Percentiles rank a stretch among this genome's conserved stretches.
Conservation (phyloP, 176 grass and related monocot genomes). For the Melocanna baccifera region DNA sequence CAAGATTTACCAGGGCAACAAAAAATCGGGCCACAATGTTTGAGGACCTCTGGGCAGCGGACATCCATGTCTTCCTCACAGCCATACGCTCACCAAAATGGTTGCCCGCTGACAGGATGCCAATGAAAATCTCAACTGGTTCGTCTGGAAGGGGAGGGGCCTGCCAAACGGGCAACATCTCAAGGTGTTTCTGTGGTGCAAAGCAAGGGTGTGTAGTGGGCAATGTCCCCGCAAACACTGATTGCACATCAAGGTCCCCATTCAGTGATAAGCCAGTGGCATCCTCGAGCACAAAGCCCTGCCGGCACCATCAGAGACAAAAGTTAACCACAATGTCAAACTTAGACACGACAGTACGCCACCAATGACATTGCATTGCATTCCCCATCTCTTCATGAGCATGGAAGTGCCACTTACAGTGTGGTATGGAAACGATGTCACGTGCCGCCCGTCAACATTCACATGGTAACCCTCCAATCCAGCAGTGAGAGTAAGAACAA, state of each 20-base stretch:
- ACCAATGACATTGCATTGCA: neutral
- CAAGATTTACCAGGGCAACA: constrained; percentile 82
- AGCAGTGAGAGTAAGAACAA: constrained; percentile 88
- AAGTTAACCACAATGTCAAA: neutral
- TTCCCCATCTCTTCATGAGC: neutral
- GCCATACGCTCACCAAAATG: constrained; percentile 99
- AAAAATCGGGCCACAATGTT: constrained; percentile 85
- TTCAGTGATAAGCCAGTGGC: constrained; percentile 91
- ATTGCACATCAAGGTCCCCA: constrained; percentile 82
- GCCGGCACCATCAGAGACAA: constrained; percentile 35
- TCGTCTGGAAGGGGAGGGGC: constrained; percentile 60
- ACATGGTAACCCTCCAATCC: constrained; percentile 96
- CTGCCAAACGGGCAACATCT: constrained; percentile 78
- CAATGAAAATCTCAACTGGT: constrained; percentile 81
- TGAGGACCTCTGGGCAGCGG: constrained; percentile 48
- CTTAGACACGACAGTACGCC: neutral
- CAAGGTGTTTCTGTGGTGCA: constrained; percentile 74
- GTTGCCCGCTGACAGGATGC: constrained; percentile 93
- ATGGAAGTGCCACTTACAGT: constrained; percentile 48
- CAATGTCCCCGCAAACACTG: constrained; percentile 79
- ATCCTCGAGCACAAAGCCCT: constrained; percentile 95
- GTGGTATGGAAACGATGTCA: constrained; percentile 90
- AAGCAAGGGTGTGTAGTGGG: constrained; percentile 80
- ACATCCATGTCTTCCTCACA: constrained; percentile 95
- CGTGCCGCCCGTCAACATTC: constrained; percentile 77